Conservation (phyloP, 2,329 filamentous ascomycete species). For the Sporothrix euskadiensis region DNA sequence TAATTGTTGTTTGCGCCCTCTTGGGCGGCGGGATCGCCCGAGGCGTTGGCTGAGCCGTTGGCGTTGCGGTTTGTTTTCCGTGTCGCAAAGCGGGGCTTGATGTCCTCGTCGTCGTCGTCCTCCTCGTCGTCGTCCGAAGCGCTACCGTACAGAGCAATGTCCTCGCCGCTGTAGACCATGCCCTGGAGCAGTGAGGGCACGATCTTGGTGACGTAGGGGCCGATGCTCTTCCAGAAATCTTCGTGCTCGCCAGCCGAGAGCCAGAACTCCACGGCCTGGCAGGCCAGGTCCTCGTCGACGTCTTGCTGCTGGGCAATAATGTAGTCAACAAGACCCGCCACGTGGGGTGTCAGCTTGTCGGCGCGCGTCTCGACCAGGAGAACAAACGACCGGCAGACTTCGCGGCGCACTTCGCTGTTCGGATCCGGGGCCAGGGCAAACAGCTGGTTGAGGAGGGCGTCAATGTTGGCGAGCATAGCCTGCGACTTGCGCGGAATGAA, state of each 20-base stretch:
- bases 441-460: conserved; percentile 77
- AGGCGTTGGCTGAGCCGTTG: conserved; percentile 52
- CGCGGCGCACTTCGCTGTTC: conserved; percentile 79
- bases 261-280: conserved; percentile 98
- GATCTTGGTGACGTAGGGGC: conserved; percentile 77
- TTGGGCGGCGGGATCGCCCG: conserved; percentile 52
- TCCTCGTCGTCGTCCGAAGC: conserved; percentile 87
- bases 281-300: conserved; percentile 83
- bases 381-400: conserved; percentile 91
- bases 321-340: conserved; percentile 86
- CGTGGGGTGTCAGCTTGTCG: conserved; percentile 86
- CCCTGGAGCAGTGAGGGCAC: conserved; percentile 88
- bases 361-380: conserved; percentile 87
- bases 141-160: conserved; percentile 79
- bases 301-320: conserved; percentile 86
- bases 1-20: conserved; percentile 53
- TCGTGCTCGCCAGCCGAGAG: conserved; percentile 88
- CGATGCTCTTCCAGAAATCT: conserved; percentile 72
- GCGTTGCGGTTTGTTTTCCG: conserved; percentile 59
- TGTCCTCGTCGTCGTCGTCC: conserved; percentile 86
- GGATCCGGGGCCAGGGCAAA: conserved; percentile 78
- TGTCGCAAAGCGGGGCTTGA: conserved; percentile 89
- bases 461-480: conserved; percentile 76
- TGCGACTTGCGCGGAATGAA: conserved; percentile 85
- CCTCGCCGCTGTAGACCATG: conserved; percentile 96